These are phyloP conservation scores for Anaeromyces robustus DNA, from an alignment of 192 early-diverging fungal species.

Conservation along the genomic window DNA sequence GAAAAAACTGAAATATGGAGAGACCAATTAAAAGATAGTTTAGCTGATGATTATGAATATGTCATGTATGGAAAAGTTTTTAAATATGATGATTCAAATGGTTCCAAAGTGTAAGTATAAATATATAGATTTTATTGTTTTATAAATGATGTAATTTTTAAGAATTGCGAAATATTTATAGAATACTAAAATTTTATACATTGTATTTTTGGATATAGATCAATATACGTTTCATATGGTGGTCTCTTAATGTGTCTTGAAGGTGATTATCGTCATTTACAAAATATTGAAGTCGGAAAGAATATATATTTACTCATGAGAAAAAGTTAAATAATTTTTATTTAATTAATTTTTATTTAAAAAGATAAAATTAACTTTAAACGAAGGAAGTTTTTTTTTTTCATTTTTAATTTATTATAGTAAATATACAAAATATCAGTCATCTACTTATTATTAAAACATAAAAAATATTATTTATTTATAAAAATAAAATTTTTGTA, in stretches of 20 bases:
- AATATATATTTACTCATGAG: conserved; percentile 82
- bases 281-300: conserved; percentile 72
- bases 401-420: no score
- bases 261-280: conserved; percentile 68
- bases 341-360: no score
- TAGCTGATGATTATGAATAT: conserved; percentile 95
- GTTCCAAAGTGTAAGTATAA: conserved; percentile 52
- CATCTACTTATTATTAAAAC: no score
- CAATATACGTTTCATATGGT: conserved; percentile 81
- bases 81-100: conserved; percentile 73
- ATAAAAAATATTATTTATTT: no score
- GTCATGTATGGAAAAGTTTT: conserved; percentile 98
- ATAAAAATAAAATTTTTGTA: no score
- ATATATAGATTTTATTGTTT: not conserved
- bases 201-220: conserved; percentile 19
- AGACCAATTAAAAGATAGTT: conserved; percentile 22
- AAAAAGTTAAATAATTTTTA: not conserved
- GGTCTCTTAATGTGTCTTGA: conserved; percentile 80
- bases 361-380: no score
- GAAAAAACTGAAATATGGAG: conserved; percentile 49
- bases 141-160: no score
- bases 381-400: no score
- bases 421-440: no score
- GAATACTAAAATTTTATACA: no score
- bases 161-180: no score